These are phyloP conservation scores for Bauhinia variegata DNA, from an alignment of 306 rosid species.

Conservation along the genomic window DNA sequence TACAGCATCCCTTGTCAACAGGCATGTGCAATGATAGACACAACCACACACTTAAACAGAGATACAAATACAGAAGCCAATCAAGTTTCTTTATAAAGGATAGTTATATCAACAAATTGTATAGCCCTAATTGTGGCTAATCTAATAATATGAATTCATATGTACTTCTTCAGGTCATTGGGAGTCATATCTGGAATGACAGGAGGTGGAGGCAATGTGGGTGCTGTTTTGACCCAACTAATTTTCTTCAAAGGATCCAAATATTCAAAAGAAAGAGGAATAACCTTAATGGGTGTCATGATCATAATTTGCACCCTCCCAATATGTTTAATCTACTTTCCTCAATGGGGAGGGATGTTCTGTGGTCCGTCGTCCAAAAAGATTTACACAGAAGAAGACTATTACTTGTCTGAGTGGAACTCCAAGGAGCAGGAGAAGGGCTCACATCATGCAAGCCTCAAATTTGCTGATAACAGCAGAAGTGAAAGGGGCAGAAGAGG, in stretches of 20 bases:
- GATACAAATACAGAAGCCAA: background rate
- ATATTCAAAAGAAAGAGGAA: conserved; percentile 76
- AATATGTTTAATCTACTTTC: conserved; percentile 60
- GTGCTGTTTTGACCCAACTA: conserved; percentile 79
- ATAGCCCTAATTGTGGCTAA: background rate
- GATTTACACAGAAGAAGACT: conserved; percentile 68
- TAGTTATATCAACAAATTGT: background rate
- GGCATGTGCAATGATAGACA: background rate
- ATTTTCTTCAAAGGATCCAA: conserved; percentile 82
- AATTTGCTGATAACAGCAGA: conserved; percentile 76
- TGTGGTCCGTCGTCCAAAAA: conserved; percentile 60
- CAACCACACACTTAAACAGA: background rate
- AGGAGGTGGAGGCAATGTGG: conserved; percentile 94
- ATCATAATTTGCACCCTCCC: conserved; percentile 74
- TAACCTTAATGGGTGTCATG: conserved; percentile 85
- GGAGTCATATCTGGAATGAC: conserved; percentile 90
- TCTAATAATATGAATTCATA: background rate
- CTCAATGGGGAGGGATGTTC: conserved; percentile 93
- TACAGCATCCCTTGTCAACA: too few relatives aligned
- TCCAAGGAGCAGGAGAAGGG: conserved; percentile 66
- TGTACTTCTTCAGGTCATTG: conserved; percentile 59
- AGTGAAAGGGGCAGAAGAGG: conserved; percentile 62
- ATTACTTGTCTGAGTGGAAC: conserved; percentile 78
- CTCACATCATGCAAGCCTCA: conserved; percentile 60
- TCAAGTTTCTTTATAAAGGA: background rate